These are phyloP conservation scores for Penicillium sp. DNA, from an alignment of 2,329 filamentous ascomycete species.

Conservation along the genomic window DNA sequence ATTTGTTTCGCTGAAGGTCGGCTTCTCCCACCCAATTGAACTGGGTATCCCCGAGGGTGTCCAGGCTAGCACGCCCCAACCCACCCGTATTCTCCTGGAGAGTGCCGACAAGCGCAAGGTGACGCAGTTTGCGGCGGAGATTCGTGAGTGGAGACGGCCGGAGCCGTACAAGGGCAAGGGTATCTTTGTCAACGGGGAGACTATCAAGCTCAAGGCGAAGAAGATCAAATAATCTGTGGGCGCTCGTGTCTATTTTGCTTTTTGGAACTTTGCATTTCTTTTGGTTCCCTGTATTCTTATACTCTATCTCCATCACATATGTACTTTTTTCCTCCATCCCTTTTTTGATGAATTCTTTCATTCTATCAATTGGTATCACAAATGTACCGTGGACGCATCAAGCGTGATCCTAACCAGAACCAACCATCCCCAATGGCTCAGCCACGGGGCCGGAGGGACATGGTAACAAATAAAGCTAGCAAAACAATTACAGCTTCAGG, in stretches of 20 bases:
- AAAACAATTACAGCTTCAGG: conserved; percentile 53
- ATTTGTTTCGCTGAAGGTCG: conserved; percentile 92
- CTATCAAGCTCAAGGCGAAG: conserved; percentile 97
- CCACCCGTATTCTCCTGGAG: conserved; percentile 88
- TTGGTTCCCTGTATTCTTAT: conserved; percentile 31
- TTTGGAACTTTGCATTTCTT: conserved; percentile 29
- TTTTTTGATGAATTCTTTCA: conserved; percentile 19
- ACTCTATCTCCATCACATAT: conserved; percentile 23
- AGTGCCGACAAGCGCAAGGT: conserved; percentile 84
- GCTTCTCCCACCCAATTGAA: conserved; percentile 95
- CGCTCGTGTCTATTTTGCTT: conserved; percentile 27
- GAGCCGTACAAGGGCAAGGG: conserved; percentile 99
- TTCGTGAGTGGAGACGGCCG: conserved; percentile 84
- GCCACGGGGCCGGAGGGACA: background rate
- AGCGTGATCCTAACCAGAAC: conserved; percentile 26
- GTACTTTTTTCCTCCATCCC: conserved; percentile 32
- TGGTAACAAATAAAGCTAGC: conserved; percentile 4
- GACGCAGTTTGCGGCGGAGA: conserved; percentile 87
- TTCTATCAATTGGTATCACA: conserved; percentile 36
- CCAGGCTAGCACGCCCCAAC: conserved; percentile 84
- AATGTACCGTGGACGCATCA: conserved; percentile 41
- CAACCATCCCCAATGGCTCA: conserved; percentile 1
- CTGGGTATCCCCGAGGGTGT: conserved; percentile 81
- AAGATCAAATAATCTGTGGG: conserved; percentile 75
- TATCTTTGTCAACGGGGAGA: conserved; percentile 97